Evolutionary conservation across 257 asterid species (phyloP), one percentile per base, ranked within the genome.

Genomic region (Gentiana dahurica): DNA sequence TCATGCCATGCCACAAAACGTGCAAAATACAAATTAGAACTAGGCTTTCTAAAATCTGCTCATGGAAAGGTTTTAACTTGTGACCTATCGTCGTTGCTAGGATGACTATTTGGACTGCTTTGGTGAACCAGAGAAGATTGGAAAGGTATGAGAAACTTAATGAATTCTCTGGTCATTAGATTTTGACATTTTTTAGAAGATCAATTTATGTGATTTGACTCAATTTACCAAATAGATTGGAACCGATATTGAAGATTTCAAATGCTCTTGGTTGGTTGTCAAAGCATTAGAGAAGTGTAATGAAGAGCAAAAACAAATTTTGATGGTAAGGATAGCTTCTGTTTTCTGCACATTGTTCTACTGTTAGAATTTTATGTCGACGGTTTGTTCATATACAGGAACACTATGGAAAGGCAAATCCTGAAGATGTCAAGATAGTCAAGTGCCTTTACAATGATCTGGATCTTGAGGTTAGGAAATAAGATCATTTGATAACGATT

Each of bases 201-300:
- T 53, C 49, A 44, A 9, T 41, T 49, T 4, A 24, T 5, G 49
- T 10, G 35, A 44, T 11, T 54, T 53, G 48, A 24, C 59, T 12
- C 54, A 51, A 53, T 51, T 64, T 58, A 55, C 4, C 57, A 66
- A 64, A 63, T 81, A 84, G 96, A 84, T 87, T 64, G 96, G 96
- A 69, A 91, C 97, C 33, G 98, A 91, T 71, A 91, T 91, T 65
- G 94, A 91, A 72, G 95, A 91, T 66, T 91, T 81, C 74, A 91
- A 87, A 79, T 91, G 98, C 60, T 85, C 97, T 53, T 87, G 97
- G 97, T 73, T 91, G 72, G 97, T 87, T 3, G 97, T 87, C 11
- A 91, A 91, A 75, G 98, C 98, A 54, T 65, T 91, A 69, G 98
- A 91, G 77, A 76, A 51, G 53, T 87, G 93, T 63, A 79, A 72